A percentile compares a stretch with the other conserved stretches of the same genome.
phyloP scores from a whole-genome alignment of 2,329 filamentous ascomycete genomes.

The Penicillium sp. region DNA sequence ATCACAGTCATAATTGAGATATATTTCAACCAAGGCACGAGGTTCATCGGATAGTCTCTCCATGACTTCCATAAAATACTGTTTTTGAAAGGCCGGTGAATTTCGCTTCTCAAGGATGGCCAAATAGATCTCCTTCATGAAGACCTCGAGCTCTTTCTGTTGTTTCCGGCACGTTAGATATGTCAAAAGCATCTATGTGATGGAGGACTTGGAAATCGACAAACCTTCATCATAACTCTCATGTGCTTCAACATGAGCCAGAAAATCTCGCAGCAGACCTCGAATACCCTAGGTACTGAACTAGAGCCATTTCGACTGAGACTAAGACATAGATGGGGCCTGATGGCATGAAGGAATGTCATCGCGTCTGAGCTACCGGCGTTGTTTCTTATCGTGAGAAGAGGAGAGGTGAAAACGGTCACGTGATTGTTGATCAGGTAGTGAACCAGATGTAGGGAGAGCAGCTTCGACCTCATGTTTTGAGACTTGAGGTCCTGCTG shows the following conservation, averaged over 20 bases:
- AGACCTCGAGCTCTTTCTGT: slow-evolving; percentile 95
- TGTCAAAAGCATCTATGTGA: not conserved
- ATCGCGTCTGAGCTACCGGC: slow-evolving; percentile 82
- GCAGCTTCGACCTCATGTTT: slow-evolving; percentile 94
- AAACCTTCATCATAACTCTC: slow-evolving; percentile 87
- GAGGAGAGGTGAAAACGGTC: slow-evolving; percentile 84
- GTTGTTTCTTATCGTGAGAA: slow-evolving; percentile 90
- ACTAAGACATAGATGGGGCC: slow-evolving; percentile 94
- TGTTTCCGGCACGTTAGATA: slow-evolving; percentile 22
- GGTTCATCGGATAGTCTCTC: slow-evolving; percentile 85
- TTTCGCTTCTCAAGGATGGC: slow-evolving; percentile 86
- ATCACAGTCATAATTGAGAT: slow-evolving; percentile 98
- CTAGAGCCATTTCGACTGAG: slow-evolving; percentile 94
- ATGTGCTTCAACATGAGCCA: slow-evolving; percentile 96
- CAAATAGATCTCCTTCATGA: slow-evolving; percentile 95
- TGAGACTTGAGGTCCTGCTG: slow-evolving; percentile 91
- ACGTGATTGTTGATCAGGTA: slow-evolving; percentile 95
- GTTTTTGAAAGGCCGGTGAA: slow-evolving; percentile 87
- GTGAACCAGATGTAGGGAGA: slow-evolving; percentile 94
- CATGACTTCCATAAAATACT: slow-evolving; percentile 86
- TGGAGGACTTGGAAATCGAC: slow-evolving; percentile 28
- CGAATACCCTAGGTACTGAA: slow-evolving; percentile 88
- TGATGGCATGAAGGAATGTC: slow-evolving; percentile 90
- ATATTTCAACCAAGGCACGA: slow-evolving; percentile 87
- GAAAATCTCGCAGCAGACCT: slow-evolving; percentile 95